phyloP scores from a whole-genome alignment of 2,329 filamentous ascomycete species.

The Scedosporium apiospermum region DNA sequence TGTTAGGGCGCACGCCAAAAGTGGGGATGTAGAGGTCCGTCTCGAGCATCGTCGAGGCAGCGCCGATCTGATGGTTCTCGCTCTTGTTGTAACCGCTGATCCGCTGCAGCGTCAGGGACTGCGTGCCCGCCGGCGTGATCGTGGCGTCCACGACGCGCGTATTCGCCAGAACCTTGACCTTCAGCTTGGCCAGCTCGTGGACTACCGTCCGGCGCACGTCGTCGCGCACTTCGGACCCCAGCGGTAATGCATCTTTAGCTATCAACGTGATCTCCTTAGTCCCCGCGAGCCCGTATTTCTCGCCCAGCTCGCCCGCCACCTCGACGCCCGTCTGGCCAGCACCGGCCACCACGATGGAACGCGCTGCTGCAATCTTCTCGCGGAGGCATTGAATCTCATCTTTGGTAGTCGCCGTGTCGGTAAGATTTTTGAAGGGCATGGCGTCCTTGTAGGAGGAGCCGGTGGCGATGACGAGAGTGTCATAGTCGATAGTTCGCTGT shows the following conservation, averaged over 20 bases:
- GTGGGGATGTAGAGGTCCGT: constrained; percentile 37
- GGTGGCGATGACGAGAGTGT: constrained; percentile 43
- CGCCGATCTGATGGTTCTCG: too few species aligned
- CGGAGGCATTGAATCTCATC: constrained; percentile 26
- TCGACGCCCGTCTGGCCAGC: constrained; percentile 28
- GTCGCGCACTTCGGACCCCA: constrained; percentile 10
- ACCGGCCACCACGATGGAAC: constrained; percentile 25
- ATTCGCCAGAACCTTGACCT: constrained; percentile 30
- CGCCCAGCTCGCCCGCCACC: constrained; percentile 22
- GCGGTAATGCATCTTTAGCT: too few species aligned
- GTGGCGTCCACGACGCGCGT: constrained; percentile 23
- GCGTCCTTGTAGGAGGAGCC: constrained; percentile 6
- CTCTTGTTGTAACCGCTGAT: too few species aligned
- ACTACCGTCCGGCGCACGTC: constrained; percentile 27
- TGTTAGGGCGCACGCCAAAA: constrained; percentile 35
- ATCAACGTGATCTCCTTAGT: too few species aligned
- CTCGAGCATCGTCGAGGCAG: constrained; percentile 18
- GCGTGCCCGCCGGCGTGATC: constrained; percentile 25
- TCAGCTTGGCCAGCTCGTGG: constrained; percentile 31
- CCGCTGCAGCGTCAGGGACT: constrained; percentile 8
- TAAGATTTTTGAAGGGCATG: constrained; percentile 40
- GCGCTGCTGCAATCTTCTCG: constrained; percentile 23
- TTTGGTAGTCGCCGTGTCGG: constrained; percentile 31
- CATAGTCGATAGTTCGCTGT: constrained; percentile 31
- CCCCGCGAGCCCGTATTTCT: too few species aligned